A percentile compares a stretch with the other conserved stretches of the same genome.
phyloP scores from a whole-genome alignment of 2,329 filamentous ascomycete species.

The Diplodia seriata region DNA sequence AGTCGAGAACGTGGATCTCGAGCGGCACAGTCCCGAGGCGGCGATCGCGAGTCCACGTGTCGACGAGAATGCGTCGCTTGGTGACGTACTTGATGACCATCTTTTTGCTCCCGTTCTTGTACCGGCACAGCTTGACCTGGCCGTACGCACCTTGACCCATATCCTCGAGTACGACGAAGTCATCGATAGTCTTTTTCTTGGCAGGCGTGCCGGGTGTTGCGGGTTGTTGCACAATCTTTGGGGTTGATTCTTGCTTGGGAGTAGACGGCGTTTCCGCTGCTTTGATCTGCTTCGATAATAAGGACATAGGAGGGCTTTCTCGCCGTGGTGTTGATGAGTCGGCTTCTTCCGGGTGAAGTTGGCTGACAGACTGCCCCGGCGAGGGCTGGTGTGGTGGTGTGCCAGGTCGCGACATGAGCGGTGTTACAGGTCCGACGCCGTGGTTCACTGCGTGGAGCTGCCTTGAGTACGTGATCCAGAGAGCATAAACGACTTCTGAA shows the following conservation, averaged over 20 bases:
- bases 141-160: constrained; percentile 99
- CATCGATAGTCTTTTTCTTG: constrained; percentile 81
- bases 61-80: constrained; percentile 93
- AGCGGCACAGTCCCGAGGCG: constrained; percentile 91
- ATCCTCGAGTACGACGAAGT: constrained; percentile 92
- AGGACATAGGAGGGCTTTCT: constrained; percentile 50
- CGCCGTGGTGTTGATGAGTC: constrained; percentile 44
- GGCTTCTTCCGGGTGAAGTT: constrained; percentile 47
- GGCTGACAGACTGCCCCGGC: constrained; percentile 69
- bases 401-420: constrained; percentile 66
- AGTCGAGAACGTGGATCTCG: constrained; percentile 96
- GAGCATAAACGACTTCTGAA: constrained; percentile 82
- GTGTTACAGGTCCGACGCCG: constrained; percentile 67
- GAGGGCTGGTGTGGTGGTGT: constrained; percentile 81
- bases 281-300: constrained; percentile 60
- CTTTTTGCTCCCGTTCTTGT: constrained; percentile 79
- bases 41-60: constrained; percentile 96
- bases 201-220: constrained; percentile 23
- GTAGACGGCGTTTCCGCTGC: constrained; percentile 47
- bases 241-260: not conserved
- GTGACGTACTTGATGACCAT: constrained; percentile 98
- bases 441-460: constrained; percentile 81
- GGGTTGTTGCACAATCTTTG: constrained; percentile 7
- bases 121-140: constrained; percentile 91
- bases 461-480: constrained; percentile 97